Evolutionary conservation across 805 yeast species (phyloP).

Genomic region (Ogataea paraovalis): DNA sequence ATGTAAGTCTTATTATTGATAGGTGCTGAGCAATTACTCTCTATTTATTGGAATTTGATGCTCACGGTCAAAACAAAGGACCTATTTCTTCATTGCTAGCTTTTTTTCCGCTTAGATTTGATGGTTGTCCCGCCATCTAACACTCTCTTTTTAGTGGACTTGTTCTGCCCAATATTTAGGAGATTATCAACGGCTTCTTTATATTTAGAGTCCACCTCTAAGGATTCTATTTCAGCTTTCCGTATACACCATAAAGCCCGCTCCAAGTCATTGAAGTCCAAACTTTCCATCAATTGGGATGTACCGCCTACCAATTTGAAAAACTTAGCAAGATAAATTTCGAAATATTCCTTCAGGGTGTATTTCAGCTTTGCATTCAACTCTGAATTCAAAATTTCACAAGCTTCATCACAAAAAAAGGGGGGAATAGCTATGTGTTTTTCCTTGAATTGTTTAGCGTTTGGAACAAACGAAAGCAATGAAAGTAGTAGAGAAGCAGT

Average conservation of each 20-base stretch:
- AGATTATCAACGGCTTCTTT: not conserved
- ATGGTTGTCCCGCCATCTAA: not conserved
- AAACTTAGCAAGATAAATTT: conserved; percentile 29
- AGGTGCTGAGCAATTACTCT: no score
- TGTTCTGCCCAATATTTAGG: not conserved
- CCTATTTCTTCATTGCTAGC: no score
- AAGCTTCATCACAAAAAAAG: conserved; percentile 48
- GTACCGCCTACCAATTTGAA: not conserved
- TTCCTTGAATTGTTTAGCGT: not conserved
- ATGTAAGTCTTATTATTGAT: no score
- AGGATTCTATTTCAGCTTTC: not conserved
- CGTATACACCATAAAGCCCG: not conserved
- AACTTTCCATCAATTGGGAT: not conserved
- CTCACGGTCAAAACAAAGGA: no score
- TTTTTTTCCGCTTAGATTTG: no score
- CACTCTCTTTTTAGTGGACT: not conserved
- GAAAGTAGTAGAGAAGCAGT: conserved; percentile 43
- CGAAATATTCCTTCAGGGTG: conserved; percentile 38
- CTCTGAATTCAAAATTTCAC: conserved; percentile 32
- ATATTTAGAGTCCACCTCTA: not conserved
- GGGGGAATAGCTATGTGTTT: conserved; percentile 34
- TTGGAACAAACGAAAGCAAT: conserved; percentile 11
- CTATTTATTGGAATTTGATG: no score
- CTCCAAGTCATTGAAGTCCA: not conserved
- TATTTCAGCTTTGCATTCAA: conserved; percentile 35